phyloP scores from a whole-genome alignment of 2,329 filamentous ascomycete species.

The Cladophialophora carrionii region DNA sequence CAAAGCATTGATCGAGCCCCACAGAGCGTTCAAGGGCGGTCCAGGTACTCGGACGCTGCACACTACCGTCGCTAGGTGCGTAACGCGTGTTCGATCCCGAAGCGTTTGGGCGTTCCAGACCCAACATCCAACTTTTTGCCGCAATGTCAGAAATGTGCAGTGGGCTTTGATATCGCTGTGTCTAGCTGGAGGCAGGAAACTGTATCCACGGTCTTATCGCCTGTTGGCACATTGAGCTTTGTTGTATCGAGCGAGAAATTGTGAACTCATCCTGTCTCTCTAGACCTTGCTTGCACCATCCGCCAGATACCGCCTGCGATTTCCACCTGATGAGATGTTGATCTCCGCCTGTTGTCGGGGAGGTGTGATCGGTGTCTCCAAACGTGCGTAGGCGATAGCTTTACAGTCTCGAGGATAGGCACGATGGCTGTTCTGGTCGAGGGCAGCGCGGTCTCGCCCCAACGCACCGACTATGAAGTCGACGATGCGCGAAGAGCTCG shows the following conservation, averaged over 20 bases:
- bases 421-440: constrained; percentile 11
- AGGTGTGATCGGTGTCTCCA: background rate
- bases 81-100: background rate
- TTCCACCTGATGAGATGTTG: constrained; percentile 7
- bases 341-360: background rate
- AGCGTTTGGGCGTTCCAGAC: constrained; percentile 17
- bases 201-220: background rate
- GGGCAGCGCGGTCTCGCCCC: background rate
- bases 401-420: background rate
- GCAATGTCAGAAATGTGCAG: background rate
- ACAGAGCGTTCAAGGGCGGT: background rate
- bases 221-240: background rate
- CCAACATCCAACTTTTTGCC: background rate
- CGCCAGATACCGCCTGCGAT: background rate
- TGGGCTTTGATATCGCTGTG: background rate
- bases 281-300: background rate
- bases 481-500: constrained; percentile 42
- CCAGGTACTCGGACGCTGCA: background rate
- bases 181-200: background rate
- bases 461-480: constrained; percentile 6
- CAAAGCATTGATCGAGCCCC: background rate
- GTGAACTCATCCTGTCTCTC: background rate
- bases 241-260: background rate
- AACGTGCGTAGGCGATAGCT: background rate
- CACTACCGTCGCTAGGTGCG: no score